These are phyloP conservation scores for Petrea volubilis DNA, from an alignment of 257 asterid species.

Conservation along the genomic window DNA sequence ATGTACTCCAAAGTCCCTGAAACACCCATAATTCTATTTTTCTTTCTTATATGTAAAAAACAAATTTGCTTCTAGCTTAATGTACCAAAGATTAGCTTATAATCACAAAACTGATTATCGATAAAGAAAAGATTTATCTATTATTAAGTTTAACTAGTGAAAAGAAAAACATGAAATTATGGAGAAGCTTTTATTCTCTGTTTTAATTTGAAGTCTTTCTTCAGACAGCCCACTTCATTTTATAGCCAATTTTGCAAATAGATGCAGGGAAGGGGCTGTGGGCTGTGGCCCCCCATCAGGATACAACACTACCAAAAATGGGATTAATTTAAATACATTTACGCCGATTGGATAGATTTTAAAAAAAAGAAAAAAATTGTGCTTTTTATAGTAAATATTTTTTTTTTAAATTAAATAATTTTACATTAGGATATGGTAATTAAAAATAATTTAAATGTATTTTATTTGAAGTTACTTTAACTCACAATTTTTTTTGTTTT, in stretches of 20 bases:
- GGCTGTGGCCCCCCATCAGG: conserved; percentile 5
- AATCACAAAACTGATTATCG: background rate
- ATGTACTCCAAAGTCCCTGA: conserved; percentile 74
- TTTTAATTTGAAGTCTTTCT: conserved; percentile 27
- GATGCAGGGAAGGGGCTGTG: conserved; percentile 16
- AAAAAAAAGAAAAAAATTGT: too few species aligned
- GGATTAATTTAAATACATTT: conserved; percentile 3
- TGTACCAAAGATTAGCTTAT: background rate
- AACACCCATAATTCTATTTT: conserved; percentile 57
- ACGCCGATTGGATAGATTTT: background rate
- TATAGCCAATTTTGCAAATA: conserved; percentile 41
- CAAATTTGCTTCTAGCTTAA: background rate
- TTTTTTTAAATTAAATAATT: too few species aligned
- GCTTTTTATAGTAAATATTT: too few species aligned
- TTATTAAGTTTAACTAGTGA: background rate
- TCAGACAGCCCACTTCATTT: conserved; percentile 27
- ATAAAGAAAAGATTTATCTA: background rate
- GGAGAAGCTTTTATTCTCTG: conserved; percentile 12
- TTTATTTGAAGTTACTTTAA: too few species aligned
- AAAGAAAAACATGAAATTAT: conserved; percentile 17
- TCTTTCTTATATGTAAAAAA: background rate
- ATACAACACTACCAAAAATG: conserved; percentile 6
- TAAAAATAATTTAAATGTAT: too few species aligned
- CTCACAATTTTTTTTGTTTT: too few species aligned
- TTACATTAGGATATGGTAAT: too few species aligned